Evolutionary conservation across 768 basidiomycete species (phyloP).

Genomic region (Xerocomellus intermedius): DNA sequence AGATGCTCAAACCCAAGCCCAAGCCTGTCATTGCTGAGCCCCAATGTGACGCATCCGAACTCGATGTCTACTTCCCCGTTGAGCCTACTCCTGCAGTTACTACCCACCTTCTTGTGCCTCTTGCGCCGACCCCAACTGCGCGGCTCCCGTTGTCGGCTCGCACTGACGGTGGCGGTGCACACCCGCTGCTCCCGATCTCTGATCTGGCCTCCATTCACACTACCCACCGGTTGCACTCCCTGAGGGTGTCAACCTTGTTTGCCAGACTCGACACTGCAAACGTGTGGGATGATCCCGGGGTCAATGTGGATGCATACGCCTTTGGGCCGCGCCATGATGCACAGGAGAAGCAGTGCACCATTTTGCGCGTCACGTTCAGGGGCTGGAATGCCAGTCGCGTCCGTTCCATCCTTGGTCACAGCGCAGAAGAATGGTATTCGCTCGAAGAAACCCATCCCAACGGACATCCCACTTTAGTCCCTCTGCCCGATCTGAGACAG

Average conservation of each 20-base stretch:
- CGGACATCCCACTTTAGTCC: slow-evolving; percentile 2
- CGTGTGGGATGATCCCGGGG: slow-evolving; percentile 54
- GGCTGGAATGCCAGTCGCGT: slow-evolving; percentile 74
- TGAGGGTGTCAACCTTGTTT: slow-evolving; percentile 69
- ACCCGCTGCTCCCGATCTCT: slow-evolving; percentile 52
- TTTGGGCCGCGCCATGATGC: slow-evolving; percentile 42
- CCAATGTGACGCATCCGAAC: slow-evolving; percentile 35
- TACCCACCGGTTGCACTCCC: slow-evolving; percentile 52
- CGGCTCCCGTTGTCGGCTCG: slow-evolving; percentile 55
- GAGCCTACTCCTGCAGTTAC: slow-evolving; percentile 42
- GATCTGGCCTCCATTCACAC: slow-evolving; percentile 51
- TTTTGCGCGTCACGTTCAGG: slow-evolving; percentile 66
- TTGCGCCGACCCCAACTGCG: slow-evolving; percentile 69
- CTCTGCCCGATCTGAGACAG: slow-evolving; percentile 1
- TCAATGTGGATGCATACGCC: slow-evolving; percentile 58
- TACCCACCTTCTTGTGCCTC: slow-evolving; percentile 71
- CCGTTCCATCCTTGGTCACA: slow-evolving; percentile 65
- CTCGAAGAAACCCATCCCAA: slow-evolving; percentile 53
- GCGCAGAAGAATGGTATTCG: slow-evolving; percentile 71
- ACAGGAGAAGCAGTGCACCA: slow-evolving; percentile 55
- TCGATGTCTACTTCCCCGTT: slow-evolving; percentile 63
- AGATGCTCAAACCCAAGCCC: slow-evolving; percentile 27
- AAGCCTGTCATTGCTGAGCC: slow-evolving; percentile 1
- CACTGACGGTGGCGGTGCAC: slow-evolving; percentile 12
- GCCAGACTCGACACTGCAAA: slow-evolving; percentile 64